Evolutionary conservation across 305 asterid genomes (phyloP).

Genomic region (Solanum aculeatissimum): DNA sequence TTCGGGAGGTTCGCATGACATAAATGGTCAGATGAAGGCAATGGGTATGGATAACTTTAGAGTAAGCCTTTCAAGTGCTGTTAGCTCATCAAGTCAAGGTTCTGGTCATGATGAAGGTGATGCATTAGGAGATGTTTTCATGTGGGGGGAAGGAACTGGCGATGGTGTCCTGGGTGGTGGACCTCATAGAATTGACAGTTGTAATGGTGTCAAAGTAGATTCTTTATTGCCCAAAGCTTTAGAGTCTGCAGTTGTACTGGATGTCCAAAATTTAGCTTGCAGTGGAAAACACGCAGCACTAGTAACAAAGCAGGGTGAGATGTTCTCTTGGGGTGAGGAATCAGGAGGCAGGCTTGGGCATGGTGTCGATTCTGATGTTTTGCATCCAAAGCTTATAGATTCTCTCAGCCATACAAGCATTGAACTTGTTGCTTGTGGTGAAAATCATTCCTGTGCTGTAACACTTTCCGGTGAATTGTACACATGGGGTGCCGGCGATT

Average conservation of each 20-base stretch:
- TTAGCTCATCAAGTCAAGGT: slow-evolving; percentile 91
- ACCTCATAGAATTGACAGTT: slow-evolving; percentile 38
- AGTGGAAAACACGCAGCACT: slow-evolving; percentile 69
- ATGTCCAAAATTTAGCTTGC: slow-evolving; percentile 84
- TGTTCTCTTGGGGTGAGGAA: slow-evolving; percentile 91
- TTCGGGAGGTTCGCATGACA: slow-evolving; percentile 74
- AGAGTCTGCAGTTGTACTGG: slow-evolving; percentile 78
- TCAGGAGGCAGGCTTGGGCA: slow-evolving; percentile 92
- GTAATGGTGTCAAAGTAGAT: slow-evolving; percentile 44
- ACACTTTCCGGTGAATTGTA: slow-evolving; percentile 82
- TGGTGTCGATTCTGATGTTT: slow-evolving; percentile 83
- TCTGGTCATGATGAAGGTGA: slow-evolving; percentile 91
- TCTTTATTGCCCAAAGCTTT: slow-evolving; percentile 69
- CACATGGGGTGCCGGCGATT: slow-evolving; percentile 94
- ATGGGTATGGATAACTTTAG: slow-evolving; percentile 73
- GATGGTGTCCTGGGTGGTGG: slow-evolving; percentile 82
- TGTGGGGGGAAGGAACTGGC: slow-evolving; percentile 87
- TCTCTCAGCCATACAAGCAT: slow-evolving; percentile 53
- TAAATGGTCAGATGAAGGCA: slow-evolving; percentile 60
- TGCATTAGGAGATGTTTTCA: slow-evolving; percentile 82
- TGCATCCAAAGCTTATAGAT: slow-evolving; percentile 75
- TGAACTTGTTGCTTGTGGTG: slow-evolving; percentile 88
- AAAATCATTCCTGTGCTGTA: slow-evolving; percentile 77
- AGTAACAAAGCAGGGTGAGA: slow-evolving; percentile 84
- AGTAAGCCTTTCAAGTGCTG: slow-evolving; percentile 93